A percentile compares a stretch with the other conserved stretches of the same genome.
Conservation (phyloP, 1,284 basidiomycete genomes). For the Pholiota adiposa region DNA sequence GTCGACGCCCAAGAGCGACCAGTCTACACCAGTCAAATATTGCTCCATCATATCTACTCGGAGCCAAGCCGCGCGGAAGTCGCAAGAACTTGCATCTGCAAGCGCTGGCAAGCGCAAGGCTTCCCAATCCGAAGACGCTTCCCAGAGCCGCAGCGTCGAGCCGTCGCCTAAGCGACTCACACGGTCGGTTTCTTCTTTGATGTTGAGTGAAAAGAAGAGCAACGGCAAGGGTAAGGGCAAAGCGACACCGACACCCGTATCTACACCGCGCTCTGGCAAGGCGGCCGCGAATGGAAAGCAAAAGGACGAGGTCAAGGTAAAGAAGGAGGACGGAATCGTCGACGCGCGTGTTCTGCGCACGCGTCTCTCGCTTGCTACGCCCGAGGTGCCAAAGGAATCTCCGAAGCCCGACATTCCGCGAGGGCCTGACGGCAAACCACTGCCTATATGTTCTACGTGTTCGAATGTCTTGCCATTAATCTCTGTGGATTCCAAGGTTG, state of each 20-base stretch:
- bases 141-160: conserved; percentile 13
- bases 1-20: conserved; percentile 29
- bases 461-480: conserved; percentile 71
- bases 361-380: conserved; percentile 41
- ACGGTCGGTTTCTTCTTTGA: conserved; percentile 23
- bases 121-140: conserved; percentile 3
- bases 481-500: conserved; percentile 68
- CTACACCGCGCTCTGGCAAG: conserved; percentile 20
- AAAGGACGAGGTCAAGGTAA: conserved; percentile 45
- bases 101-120: not conserved
- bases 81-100: not conserved
- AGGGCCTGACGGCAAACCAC: conserved; percentile 57
- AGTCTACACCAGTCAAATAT: conserved; percentile 44
- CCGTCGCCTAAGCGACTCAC: conserved; percentile 22
- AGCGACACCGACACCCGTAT: conserved; percentile 28
- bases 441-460: conserved; percentile 72
- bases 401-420: conserved; percentile 44
- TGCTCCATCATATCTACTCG: conserved; percentile 65
- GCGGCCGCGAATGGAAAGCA: conserved; percentile 18
- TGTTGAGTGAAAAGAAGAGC: conserved; percentile 25
- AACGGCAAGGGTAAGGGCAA: conserved; percentile 34
- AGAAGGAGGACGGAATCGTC: conserved; percentile 50
- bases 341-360: conserved; percentile 53
- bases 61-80: conserved; percentile 31
- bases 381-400: conserved; percentile 39